Evolutionary conservation across 768 basidiomycete species (phyloP).

Genomic region (Boletus speciosus): DNA sequence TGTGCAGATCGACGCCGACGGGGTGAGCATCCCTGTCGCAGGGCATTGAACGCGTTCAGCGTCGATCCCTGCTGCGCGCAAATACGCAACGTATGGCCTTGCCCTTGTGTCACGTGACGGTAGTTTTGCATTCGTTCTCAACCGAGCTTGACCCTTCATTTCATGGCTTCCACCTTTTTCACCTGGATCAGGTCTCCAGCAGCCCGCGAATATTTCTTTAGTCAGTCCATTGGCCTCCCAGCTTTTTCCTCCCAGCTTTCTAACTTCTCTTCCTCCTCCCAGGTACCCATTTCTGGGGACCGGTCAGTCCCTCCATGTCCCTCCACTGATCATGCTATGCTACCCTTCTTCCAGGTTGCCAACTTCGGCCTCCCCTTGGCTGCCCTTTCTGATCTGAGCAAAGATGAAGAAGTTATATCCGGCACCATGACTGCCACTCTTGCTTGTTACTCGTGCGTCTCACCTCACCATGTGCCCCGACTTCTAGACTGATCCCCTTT

Average conservation of each 20-base stretch:
- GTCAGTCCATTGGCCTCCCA: conserved; percentile 44
- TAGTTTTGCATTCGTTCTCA: not conserved
- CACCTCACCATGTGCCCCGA: conserved; percentile 5
- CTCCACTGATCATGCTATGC: conserved; percentile 1
- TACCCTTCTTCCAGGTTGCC: conserved; percentile 60
- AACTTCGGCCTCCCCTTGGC: conserved; percentile 98
- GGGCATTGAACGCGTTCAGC: not conserved
- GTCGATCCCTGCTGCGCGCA: not conserved
- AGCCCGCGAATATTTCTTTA: conserved; percentile 92
- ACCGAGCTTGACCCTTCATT: conserved; percentile 27
- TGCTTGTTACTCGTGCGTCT: conserved; percentile 84
- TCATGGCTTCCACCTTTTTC: conserved; percentile 77
- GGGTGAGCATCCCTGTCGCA: not conserved
- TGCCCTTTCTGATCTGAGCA: conserved; percentile 83
- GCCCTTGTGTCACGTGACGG: conserved; percentile 11
- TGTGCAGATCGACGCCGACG: not conserved
- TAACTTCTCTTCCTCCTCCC: conserved; percentile 10
- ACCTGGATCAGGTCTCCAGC: conserved; percentile 91
- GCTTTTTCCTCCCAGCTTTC: conserved; percentile 5
- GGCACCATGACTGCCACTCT: conserved; percentile 95
- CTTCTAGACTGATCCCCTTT: conserved; percentile 6
- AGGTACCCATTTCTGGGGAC: conserved; percentile 99
- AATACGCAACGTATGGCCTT: too few species aligned
- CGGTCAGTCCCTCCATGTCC: conserved; percentile 52
- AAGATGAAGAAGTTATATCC: conserved; percentile 96